A percentile compares a stretch with the other conserved stretches of the same genome.
These are phyloP conservation scores for Krasilnikovozyma curviuscula DNA, from an alignment of 768 basidiomycete species.

Conservation along the genomic window DNA sequence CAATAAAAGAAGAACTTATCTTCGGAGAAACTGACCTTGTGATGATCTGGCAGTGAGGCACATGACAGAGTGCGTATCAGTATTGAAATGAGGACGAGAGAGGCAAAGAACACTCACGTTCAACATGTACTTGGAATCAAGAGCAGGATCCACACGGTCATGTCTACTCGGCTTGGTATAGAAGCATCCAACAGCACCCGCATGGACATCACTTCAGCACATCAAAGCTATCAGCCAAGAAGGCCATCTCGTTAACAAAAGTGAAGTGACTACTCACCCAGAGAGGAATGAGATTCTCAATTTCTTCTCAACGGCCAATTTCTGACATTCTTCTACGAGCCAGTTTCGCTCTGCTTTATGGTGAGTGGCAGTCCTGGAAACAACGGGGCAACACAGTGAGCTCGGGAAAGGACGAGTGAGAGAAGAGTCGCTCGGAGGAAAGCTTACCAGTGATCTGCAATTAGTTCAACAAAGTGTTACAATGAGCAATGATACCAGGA, in stretches of 20 bases:
- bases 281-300: conserved; percentile 67
- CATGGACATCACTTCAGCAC: conserved; percentile 97
- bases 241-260: too few species aligned
- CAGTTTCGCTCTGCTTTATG: conserved; percentile 50
- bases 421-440: not conserved
- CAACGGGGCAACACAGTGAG: not conserved
- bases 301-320: conserved; percentile 41
- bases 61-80: not conserved
- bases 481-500: too few species aligned
- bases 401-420: not conserved
- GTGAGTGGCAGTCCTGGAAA: conserved; percentile 45
- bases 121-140: conserved; percentile 75
- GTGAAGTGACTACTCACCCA: too few species aligned
- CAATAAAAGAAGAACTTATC: not conserved
- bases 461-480: too few species aligned
- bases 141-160: conserved; percentile 33
- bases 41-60: too few species aligned
- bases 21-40: accelerated
- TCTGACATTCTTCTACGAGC: conserved; percentile 38
- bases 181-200: conserved; percentile 60
- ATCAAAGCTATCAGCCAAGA: too few species aligned
- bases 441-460: too few species aligned
- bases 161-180: conserved; percentile 20
- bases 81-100: not conserved
- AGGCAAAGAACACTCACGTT: conserved; percentile 31